phyloP scores from a whole-genome alignment of 176 grass and related monocot species.

The Carex pumila region DNA sequence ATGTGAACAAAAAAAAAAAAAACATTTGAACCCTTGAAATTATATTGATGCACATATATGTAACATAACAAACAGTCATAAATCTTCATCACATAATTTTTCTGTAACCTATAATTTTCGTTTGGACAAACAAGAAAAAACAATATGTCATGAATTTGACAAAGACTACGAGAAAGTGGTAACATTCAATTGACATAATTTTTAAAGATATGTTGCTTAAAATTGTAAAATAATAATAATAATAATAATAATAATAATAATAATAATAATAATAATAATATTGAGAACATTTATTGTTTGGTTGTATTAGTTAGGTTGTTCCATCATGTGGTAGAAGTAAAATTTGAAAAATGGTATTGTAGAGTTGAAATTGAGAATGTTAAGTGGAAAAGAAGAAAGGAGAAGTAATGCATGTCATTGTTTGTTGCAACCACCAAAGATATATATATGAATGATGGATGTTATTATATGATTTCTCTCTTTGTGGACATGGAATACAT shows the following conservation, averaged over 20 bases:
- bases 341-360: neutral
- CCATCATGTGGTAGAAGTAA: no score
- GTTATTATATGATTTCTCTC: neutral
- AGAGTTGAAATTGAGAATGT: neutral
- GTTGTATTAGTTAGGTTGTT: neutral
- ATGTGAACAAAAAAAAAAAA: no score
- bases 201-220: neutral
- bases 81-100: neutral
- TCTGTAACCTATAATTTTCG: neutral
- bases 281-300: neutral
- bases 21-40: neutral
- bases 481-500: neutral
- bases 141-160: neutral
- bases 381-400: neutral
- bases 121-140: neutral
- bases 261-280: no score
- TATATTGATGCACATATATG: neutral
- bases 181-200: neutral
- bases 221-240: no score
- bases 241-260: no score
- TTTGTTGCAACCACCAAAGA: slow-evolving; percentile 13
- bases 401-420: neutral
- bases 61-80: neutral
- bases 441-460: neutral
- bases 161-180: neutral